Evolutionary conservation across 2,329 filamentous ascomycete species (phyloP).

Genomic region (Calonectria hongkongensis): DNA sequence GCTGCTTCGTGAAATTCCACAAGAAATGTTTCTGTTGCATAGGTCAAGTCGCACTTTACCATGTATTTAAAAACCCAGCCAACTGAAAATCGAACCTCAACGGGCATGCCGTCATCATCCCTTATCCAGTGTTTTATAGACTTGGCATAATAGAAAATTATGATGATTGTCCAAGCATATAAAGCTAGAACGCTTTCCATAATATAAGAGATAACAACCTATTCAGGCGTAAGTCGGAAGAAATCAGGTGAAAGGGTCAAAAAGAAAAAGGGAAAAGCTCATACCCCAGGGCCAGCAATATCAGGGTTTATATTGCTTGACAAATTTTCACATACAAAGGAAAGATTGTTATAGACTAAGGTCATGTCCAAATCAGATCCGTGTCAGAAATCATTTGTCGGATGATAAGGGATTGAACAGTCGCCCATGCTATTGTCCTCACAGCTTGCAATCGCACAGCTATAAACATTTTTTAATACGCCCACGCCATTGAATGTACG

Average conservation of each 20-base stretch:
- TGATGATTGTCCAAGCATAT: not conserved
- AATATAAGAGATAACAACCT: conserved; percentile 17
- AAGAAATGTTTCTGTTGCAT: not conserved
- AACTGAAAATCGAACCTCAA: not conserved
- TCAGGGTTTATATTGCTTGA: conserved; percentile 1
- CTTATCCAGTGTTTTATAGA: not conserved
- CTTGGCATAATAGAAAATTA: not conserved
- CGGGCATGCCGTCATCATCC: not conserved
- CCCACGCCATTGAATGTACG: not conserved
- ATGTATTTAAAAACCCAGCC: not conserved
- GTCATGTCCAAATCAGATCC: not conserved
- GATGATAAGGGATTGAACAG: conserved; percentile 10
- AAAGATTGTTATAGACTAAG: not conserved
- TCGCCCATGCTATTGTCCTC: not conserved
- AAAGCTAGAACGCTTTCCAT: conserved; percentile 1
- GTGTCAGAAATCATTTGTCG: not conserved
- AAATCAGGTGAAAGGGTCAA: not conserved
- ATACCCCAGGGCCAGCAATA: conserved; percentile 14
- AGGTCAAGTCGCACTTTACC: not conserved
- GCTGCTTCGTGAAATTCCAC: conserved; percentile 17
- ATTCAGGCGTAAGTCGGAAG: not conserved
- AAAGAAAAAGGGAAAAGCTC: not conserved
- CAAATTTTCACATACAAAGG: not conserved
- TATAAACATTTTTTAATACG: not conserved
- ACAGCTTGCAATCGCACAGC: conserved; percentile 6